Conservation (phyloP, 768 basidiomycete genomes). For the Calocybe indica region DNA sequence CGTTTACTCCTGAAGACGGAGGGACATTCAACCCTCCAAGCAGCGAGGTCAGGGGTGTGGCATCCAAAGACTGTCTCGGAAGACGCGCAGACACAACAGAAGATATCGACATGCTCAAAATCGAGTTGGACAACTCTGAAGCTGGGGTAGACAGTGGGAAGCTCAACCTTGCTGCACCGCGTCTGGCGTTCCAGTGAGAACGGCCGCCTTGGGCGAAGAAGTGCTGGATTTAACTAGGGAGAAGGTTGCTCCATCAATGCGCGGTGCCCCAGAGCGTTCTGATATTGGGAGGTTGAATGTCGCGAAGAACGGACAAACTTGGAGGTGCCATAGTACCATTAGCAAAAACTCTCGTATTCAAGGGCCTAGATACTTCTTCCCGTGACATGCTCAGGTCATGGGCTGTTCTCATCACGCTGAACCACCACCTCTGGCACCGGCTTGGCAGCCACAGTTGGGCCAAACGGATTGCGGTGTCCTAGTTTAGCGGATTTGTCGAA, state of each 20-base stretch:
- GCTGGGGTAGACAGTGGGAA: constrained; percentile 9
- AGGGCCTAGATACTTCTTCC: constrained; percentile 43
- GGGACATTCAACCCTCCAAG: constrained; percentile 1
- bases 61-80: background rate
- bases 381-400: constrained; percentile 32
- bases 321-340: constrained; percentile 7
- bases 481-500: constrained; percentile 1
- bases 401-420: background rate
- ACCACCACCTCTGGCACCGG: constrained; percentile 3
- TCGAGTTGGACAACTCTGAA: background rate
- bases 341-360: constrained; percentile 8
- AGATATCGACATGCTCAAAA: background rate
- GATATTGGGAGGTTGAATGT: background rate
- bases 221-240: constrained; percentile 8
- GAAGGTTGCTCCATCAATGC: constrained; percentile 23
- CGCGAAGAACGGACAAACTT: constrained; percentile 6
- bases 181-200: background rate
- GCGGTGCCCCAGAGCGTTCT: constrained; percentile 26
- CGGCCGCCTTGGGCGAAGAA: background rate
- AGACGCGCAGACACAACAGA: background rate
- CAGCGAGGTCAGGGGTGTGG: background rate
- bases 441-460: constrained; percentile 3
- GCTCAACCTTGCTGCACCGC: constrained; percentile 23
- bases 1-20: constrained; percentile 8
- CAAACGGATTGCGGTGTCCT: background rate